These are phyloP conservation scores for Pseudogymnoascus sp. DNA, from an alignment of 2,329 filamentous ascomycete species.

Conservation along the genomic window DNA sequence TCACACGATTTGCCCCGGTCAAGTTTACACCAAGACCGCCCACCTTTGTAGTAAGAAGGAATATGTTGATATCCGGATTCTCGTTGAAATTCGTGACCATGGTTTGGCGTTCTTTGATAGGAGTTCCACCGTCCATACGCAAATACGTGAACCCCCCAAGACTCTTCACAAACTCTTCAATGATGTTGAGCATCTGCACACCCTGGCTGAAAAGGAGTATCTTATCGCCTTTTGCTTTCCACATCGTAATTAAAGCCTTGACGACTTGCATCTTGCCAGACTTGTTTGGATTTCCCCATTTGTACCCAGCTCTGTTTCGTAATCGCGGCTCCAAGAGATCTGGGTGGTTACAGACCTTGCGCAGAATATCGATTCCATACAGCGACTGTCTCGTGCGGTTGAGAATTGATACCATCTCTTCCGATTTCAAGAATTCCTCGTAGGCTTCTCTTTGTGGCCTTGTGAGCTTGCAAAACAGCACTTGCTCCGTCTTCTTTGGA, in stretches of 20 bases:
- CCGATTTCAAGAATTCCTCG: constrained; percentile 68
- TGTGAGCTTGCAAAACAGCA: constrained; percentile 90
- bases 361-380: constrained; percentile 81
- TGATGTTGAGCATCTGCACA: constrained; percentile 88
- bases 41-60: constrained; percentile 90
- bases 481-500: constrained; percentile 91
- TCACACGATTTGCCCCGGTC: constrained; percentile 89
- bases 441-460: constrained; percentile 71
- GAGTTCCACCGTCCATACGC: constrained; percentile 89
- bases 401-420: constrained; percentile 78
- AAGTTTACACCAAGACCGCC: constrained; percentile 90
- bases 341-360: constrained; percentile 97
- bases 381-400: constrained; percentile 68
- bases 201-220: constrained; percentile 89
- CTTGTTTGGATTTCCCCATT: constrained; percentile 68
- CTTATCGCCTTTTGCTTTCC: constrained; percentile 81
- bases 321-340: constrained; percentile 64
- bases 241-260: constrained; percentile 75
- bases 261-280: constrained; percentile 97
- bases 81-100: constrained; percentile 93
- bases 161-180: constrained; percentile 68
- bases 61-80: constrained; percentile 69
- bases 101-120: constrained; percentile 77
- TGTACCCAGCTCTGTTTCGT: constrained; percentile 52
- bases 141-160: constrained; percentile 66